These are phyloP conservation scores for Rosa lucieae DNA, from an alignment of 306 rosid species.

Conservation along the genomic window DNA sequence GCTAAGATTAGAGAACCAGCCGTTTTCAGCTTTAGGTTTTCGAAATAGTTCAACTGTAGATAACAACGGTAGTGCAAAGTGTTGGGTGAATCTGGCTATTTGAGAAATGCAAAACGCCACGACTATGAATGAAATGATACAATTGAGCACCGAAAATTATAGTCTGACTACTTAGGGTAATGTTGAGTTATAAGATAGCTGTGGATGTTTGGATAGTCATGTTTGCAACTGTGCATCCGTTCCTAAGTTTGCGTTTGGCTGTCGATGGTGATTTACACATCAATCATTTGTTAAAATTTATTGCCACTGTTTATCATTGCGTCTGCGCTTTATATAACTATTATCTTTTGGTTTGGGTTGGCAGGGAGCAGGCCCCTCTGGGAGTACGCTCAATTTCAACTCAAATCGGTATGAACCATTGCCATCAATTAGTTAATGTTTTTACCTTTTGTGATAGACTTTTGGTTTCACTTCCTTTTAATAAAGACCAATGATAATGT, in stretches of 20 bases:
- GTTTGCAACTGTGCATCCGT: background rate
- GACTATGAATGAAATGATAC: background rate
- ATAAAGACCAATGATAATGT: background rate
- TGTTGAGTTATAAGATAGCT: too few relatives aligned
- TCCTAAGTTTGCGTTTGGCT: background rate
- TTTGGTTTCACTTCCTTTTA: constrained; percentile 5
- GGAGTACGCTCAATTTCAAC: constrained; percentile 92
- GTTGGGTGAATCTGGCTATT: background rate
- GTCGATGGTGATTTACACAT: background rate
- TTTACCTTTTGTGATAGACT: background rate
- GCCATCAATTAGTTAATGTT: background rate
- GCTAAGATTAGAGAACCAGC: background rate
- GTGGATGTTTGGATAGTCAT: background rate
- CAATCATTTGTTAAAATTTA: background rate
- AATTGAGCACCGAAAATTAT: background rate
- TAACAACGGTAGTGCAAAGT: background rate
- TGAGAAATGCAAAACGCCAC: background rate
- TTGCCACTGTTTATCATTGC: background rate
- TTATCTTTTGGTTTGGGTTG: constrained; percentile 18
- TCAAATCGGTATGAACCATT: constrained; percentile 67
- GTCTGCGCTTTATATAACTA: background rate
- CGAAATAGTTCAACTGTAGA: background rate
- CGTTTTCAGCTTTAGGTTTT: background rate
- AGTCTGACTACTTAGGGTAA: background rate
- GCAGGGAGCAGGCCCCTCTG: constrained; percentile 66